Percentiles rank a stretch among this genome's conserved stretches.
Evolutionary conservation across 768 basidiomycete species (phyloP).

Genomic region (Pisolithus tinctorius): DNA sequence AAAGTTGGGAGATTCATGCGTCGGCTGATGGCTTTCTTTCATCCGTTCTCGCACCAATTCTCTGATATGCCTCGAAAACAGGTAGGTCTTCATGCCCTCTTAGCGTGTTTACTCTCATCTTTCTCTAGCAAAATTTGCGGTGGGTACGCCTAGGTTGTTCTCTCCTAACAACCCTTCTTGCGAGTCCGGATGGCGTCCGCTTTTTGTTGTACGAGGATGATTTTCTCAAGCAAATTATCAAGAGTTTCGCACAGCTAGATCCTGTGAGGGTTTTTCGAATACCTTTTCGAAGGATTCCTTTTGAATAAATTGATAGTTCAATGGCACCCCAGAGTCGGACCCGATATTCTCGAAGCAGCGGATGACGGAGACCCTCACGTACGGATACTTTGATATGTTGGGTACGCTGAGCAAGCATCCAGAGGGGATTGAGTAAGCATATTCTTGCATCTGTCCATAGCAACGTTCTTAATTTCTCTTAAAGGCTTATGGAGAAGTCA

Average conservation of each 20-base stretch:
- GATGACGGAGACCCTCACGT: conserved; percentile 75
- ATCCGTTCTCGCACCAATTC: conserved; percentile 85
- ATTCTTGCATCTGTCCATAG: neutral
- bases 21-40: conserved; percentile 89
- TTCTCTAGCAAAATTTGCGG: conserved; percentile 57
- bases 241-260: conserved; percentile 88
- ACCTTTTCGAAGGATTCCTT: neutral
- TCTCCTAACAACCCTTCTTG: conserved; percentile 74
- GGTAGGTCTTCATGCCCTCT: conserved; percentile 29
- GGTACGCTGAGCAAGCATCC: conserved; percentile 83
- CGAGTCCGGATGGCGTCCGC: conserved; percentile 74
- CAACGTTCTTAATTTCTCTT: neutral
- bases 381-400: conserved; percentile 94
- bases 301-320: conserved; percentile 43
- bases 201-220: conserved; percentile 81
- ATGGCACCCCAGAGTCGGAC: conserved; percentile 64
- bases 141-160: conserved; percentile 87
- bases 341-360: conserved; percentile 82
- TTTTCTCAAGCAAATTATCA: conserved; percentile 74
- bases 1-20: conserved; percentile 83
- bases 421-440: conserved; percentile 76
- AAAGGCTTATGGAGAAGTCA: conserved; percentile 82
- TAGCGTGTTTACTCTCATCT: neutral
- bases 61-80: conserved; percentile 71
- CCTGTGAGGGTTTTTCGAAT: conserved; percentile 47